Base-by-base conservation (phyloP, 2,329 filamentous ascomycete species). In the Samsoniella hepiali region DNA sequence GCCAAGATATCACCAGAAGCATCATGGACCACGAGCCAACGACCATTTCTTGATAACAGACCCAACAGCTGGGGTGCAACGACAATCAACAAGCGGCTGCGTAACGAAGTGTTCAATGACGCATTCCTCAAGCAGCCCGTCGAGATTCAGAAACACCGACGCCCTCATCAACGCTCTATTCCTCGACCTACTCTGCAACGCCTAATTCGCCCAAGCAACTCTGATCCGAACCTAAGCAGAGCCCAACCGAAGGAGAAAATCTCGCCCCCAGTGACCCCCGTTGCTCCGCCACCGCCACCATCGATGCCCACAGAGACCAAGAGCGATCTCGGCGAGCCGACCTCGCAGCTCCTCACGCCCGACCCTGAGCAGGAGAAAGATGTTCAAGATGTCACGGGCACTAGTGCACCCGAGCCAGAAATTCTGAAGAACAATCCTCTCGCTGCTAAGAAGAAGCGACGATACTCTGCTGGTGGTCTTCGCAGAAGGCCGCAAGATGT, bases 91-190 rank as follows among this genome's bases (percentile, higher is more conserved):
- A 90, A 91, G 69, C 87, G 89, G 64, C 77, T 98, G 45, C 89
- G 93, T 65, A 94, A 96, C 72, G 91, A 96, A 74, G 93, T 97
- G 1, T 89, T 97, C 71, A 91, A 93, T 45, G 93, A 97, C 72
- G 94, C 94, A 0, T 97, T 97, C 71, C 81, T 92, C 50, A 91
- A 93, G 64, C 90, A 93, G 60, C 88, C 90, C 0, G 90, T 97
- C 65, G 88, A 91, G n/a, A 79, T 88, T 69, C 91, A 93, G 69
- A 88, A 90, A 65, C 88, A 93, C 65, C 88, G 89, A 38, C 84
- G 86, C 65, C 89, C 90, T 65, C 85, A 88, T 49, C 86, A 90
- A 70, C 83, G 90, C 62, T 82, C 85, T 13, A 79, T 93, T 40
- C 83, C 89, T 36, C 81, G 82, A 5, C 79, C 78, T 40, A 77